Base-by-base conservation (phyloP, 1,139 yeast species). In the Pneumocystis carinii region DNA sequence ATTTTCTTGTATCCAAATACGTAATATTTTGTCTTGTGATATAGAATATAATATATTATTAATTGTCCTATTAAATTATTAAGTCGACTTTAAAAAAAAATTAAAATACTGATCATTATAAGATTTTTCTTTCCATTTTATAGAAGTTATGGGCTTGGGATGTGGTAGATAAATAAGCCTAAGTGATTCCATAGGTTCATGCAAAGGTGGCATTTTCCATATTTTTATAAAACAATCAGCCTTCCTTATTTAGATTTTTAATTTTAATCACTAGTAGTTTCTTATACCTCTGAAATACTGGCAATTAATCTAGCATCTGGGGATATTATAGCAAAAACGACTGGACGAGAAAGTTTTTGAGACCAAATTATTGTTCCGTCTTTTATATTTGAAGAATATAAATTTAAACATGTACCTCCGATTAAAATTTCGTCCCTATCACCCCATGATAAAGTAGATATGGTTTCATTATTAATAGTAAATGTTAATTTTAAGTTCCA, bases 101-200 rank as follows among this genome's bases (percentile, higher is more conserved):
- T 36, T 24, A 10, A 48, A 48, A 12, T 48, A 48, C 32, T 67
- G 67, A n/a, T 70, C 65, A 14, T 66, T 62, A 12, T 70, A 69
- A 48, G 69, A 69, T 19, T 72, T 69, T 12, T 68, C 70, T 65
- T 82, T 79, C 89, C 89, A 85, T 63, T 82, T 74, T 36, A 82
- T 72, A 59, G 78, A 77, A 0, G 83, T 77, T 1, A 90, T 82
- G 64, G 79, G 79, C 0, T 79, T 71, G 0, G 85, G 83, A 70
- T 87, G 95, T 15, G 82, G 79, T 32, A 89, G 74, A 69, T 87
- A 85, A 48, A 48, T 10, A 48, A 41, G 12, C 6, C 17, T 41
- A 41, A 41, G 2, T 41, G 53, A 48, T 48, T 48, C 14, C 24
- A 24, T 14, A 24, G 55, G 27, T 48, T 48, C 32, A 24, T 48